Evolutionary conservation across 2,329 filamentous ascomycete species (phyloP).

Genomic region (Penicillium sp.): DNA sequence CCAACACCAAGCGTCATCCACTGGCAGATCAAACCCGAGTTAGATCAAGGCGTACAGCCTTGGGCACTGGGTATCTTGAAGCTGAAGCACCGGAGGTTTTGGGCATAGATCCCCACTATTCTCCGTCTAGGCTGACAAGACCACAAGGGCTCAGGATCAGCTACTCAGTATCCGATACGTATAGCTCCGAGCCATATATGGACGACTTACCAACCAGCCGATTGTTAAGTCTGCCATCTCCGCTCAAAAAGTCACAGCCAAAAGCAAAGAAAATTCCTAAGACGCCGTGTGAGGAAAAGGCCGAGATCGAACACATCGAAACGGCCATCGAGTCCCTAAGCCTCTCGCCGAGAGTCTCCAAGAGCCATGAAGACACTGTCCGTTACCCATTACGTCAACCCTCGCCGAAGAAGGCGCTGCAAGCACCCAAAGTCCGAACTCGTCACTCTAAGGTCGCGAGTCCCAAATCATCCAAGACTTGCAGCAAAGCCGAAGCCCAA

Average conservation of each 20-base stretch:
- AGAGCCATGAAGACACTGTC: not conserved
- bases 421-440: not conserved
- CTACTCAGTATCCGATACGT: slow-evolving; percentile 21
- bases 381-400: not conserved
- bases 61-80: slow-evolving; percentile 9
- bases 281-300: not conserved
- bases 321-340: slow-evolving; percentile 20
- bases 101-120: slow-evolving; percentile 1
- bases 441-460: not conserved
- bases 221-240: not conserved
- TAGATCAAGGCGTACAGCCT: slow-evolving; percentile 9
- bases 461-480: not conserved
- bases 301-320: slow-evolving; percentile 18
- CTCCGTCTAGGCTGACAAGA: slow-evolving; percentile 2
- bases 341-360: slow-evolving; percentile 11
- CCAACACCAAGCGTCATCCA: slow-evolving; percentile 23
- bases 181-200: not conserved
- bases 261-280: not conserved
- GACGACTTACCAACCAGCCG: not conserved
- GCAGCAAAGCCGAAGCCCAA: not conserved
- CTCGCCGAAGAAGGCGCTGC: not conserved
- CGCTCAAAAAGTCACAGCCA: not conserved
- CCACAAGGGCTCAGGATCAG: slow-evolving; percentile 21
- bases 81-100: slow-evolving; percentile 12
- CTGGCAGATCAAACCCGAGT: slow-evolving; percentile 10